phyloP scores from a whole-genome alignment of 2,329 filamentous ascomycete species.

The Alternaria infectoria region DNA sequence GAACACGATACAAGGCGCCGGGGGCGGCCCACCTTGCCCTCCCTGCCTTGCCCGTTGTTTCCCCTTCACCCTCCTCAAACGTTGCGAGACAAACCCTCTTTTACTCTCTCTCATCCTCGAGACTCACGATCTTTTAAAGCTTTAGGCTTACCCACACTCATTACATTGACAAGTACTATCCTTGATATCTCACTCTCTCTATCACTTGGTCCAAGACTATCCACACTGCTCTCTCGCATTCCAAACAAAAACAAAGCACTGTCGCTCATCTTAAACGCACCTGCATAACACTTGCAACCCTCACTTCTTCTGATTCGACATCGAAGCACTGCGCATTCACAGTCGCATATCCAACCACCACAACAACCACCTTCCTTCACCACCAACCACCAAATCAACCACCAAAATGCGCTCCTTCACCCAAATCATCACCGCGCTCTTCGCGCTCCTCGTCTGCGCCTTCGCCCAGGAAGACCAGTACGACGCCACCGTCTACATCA shows the following conservation, averaged over 20 bases:
- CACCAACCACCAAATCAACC: conserved; percentile 18
- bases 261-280: too few relatives aligned
- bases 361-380: conserved; percentile 6
- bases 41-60: conserved; percentile 17
- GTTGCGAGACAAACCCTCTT: conserved; percentile 19
- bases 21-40: conserved; percentile 5
- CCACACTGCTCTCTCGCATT: conserved; percentile 21
- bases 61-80: conserved; percentile 25
- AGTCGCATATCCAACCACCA: conserved; percentile 1
- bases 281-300: conserved; percentile 13
- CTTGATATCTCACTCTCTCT: not conserved
- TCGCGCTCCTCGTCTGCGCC: conserved; percentile 41
- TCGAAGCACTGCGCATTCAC: conserved; percentile 5
- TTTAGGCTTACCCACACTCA: conserved; percentile 11
- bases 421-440: conserved; percentile 41
- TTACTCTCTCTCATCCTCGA: conserved; percentile 17
- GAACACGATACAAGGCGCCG: conserved; percentile 18
- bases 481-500: conserved; percentile 47
- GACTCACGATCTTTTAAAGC: not conserved
- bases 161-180: not conserved
- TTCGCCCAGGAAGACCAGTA: conserved; percentile 35
- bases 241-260: not conserved
- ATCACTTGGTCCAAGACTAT: conserved; percentile 6
- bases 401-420: conserved; percentile 45
- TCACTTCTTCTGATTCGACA: conserved; percentile 10